Evolutionary conservation across 306 rosid species (phyloP).

Genomic region (Rosa rugosa): DNA sequence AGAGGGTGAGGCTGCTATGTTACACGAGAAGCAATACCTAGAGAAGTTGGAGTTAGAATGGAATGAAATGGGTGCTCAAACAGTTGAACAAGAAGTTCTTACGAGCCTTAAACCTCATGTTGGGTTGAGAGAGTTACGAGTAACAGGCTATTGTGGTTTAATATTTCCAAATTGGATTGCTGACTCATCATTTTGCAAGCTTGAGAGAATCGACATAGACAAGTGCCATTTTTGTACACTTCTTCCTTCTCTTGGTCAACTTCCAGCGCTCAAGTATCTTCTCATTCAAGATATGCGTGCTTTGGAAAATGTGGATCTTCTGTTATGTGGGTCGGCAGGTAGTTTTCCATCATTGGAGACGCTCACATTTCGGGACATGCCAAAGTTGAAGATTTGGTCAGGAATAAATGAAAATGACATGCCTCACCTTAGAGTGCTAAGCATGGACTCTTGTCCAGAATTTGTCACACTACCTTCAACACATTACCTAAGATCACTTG

Average conservation of each 20-base stretch:
- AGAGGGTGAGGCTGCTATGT: constrained; percentile 10
- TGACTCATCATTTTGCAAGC: constrained; percentile 6
- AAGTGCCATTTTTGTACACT: neutral
- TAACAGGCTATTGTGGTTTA: constrained; percentile 18
- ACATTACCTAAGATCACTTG: neutral
- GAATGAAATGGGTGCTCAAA: neutral
- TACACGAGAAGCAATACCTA: constrained; percentile 18
- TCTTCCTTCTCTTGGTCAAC: constrained; percentile 14
- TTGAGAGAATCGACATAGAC: constrained; percentile 13
- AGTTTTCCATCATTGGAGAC: constrained; percentile 17
- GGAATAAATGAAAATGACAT: neutral
- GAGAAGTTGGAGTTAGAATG: constrained; percentile 26
- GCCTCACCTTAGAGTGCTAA: neutral
- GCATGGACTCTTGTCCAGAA: neutral
- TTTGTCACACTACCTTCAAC: neutral
- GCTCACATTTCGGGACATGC: neutral
- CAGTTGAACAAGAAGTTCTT: constrained; percentile 2
- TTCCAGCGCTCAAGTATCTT: constrained; percentile 13
- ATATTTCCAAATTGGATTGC: constrained; percentile 24
- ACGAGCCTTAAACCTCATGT: constrained; percentile 10
- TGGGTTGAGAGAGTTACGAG: constrained; percentile 1
- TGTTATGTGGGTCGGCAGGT: neutral
- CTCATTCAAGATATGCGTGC: neutral
- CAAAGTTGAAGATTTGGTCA: neutral
- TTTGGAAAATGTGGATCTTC: neutral